Evolutionary conservation across 148 eudicot species (phyloP).

Genomic region (Diospyros lotus): DNA sequence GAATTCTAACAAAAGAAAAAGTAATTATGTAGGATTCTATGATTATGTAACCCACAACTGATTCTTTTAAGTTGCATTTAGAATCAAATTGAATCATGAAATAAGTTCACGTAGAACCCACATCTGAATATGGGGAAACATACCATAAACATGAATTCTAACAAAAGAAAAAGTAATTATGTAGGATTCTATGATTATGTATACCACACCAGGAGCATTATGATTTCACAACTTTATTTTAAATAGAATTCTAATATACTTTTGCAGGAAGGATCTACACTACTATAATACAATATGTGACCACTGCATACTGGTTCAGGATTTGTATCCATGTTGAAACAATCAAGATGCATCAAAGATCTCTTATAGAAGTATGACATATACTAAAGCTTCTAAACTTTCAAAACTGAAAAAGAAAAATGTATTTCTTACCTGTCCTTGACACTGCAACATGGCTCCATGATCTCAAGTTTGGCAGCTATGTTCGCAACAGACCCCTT

Average conservation of each 20-base stretch:
- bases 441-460: slow-evolving; percentile 98
- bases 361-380: neutral
- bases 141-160: neutral
- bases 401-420: neutral
- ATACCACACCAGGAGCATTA: neutral
- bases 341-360: neutral
- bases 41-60: neutral
- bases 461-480: slow-evolving; percentile 97
- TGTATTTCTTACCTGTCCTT: slow-evolving; percentile 70
- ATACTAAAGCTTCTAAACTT: neutral
- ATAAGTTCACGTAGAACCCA: neutral
- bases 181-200: neutral
- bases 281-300: neutral
- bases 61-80: neutral
- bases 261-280: neutral
- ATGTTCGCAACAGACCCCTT: slow-evolving; percentile 80
- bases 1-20: no score
- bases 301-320: neutral
- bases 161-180: neutral
- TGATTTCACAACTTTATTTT: neutral
- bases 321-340: neutral
- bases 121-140: neutral
- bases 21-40: no score
- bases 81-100: neutral
- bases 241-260: neutral